A percentile compares a stretch with the other conserved stretches of the same genome.
phyloP scores from a whole-genome alignment of 345 rosid genomes.

The Aquilaria sinensis region DNA sequence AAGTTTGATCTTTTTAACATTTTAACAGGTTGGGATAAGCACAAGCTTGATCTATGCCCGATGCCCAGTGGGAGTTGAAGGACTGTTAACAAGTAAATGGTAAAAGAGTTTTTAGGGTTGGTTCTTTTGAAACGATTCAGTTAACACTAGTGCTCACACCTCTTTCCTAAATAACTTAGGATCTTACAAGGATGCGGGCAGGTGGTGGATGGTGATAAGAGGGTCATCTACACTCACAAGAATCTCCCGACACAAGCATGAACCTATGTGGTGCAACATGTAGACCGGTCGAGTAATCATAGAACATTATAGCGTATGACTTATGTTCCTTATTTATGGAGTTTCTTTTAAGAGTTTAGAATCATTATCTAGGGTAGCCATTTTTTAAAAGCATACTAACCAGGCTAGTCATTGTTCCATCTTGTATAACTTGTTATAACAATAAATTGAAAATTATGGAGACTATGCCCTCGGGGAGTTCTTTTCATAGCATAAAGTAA shows the following conservation, averaged over 20 bases:
- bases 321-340: background rate
- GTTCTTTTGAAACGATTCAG: background rate
- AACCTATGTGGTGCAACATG: background rate
- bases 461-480: no score
- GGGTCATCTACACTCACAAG: conserved; percentile 30
- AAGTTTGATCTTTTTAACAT: conserved; percentile 1
- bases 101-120: conserved; percentile 6
- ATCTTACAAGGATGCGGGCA: conserved; percentile 54
- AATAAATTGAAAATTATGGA: no score
- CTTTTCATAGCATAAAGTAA: no score
- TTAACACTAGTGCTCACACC: background rate
- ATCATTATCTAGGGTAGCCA: no score
- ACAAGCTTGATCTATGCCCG: conserved; percentile 74
- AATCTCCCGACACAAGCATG: conserved; percentile 8
- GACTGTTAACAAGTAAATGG: conserved; percentile 72
- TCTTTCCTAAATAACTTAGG: conserved; percentile 19
- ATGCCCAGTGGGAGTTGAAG: conserved; percentile 80
- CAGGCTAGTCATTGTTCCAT: no score
- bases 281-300: no score
- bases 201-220: conserved; percentile 49
- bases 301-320: no score
- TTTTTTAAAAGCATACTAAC: no score
- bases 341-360: no score
- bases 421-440: no score
- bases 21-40: conserved; percentile 62